Evolutionary conservation across 179 eudicot species (phyloP).

Genomic region (Nepenthes alata): DNA sequence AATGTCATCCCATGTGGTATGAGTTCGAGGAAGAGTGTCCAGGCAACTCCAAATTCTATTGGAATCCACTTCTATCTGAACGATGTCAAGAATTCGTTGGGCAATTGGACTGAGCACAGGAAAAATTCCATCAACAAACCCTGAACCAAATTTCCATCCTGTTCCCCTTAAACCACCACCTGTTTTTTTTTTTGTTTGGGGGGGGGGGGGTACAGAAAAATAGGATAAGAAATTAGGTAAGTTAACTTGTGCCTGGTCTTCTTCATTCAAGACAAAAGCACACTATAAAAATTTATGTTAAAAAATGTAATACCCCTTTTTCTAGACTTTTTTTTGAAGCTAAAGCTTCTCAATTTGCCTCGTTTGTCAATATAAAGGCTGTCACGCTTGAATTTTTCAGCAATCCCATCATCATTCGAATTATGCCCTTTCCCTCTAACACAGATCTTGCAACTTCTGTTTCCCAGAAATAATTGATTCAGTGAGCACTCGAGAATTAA

Average conservation of each 20-base stretch:
- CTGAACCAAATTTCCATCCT: conserved; percentile 90
- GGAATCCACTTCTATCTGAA: conserved; percentile 41
- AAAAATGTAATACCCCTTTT: conserved; percentile 33
- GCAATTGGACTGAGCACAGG: conserved; percentile 73
- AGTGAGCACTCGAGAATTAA: too few relatives aligned
- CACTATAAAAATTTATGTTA: not conserved
- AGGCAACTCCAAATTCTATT: conserved; percentile 47
- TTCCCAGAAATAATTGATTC: too few relatives aligned
- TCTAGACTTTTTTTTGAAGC: conserved; percentile 64
- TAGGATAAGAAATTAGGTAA: not conserved
- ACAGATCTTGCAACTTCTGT: conserved; percentile 7
- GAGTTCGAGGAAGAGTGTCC: conserved; percentile 51
- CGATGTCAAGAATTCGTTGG: conserved; percentile 43
- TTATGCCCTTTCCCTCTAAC: conserved; percentile 9
- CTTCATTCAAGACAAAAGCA: not conserved
- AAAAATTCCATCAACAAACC: conserved; percentile 82
- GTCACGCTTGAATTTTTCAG: conserved; percentile 42
- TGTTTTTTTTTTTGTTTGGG: conserved; percentile 7
- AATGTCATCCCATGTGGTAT: conserved; percentile 70
- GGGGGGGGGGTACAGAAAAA: not conserved
- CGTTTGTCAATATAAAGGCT: conserved; percentile 42
- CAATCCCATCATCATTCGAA: conserved; percentile 16
- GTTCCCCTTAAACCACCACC: conserved; percentile 76
- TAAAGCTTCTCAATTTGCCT: conserved; percentile 46
- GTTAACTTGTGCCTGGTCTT: not conserved